Conservation (phyloP, 257 asterid genomes). For the Solanum piurae region DNA sequence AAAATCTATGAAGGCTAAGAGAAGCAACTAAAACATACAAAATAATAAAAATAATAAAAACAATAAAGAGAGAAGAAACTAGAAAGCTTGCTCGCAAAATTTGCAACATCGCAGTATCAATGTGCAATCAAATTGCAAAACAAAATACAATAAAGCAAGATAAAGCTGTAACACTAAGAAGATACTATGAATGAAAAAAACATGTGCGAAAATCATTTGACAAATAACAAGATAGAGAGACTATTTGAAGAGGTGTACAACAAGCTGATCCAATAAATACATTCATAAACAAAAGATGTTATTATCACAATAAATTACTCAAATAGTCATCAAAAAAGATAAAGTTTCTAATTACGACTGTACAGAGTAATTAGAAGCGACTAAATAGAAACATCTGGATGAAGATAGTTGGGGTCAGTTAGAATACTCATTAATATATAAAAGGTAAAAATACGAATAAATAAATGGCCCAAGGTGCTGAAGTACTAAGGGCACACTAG, state of each 20-base stretch:
- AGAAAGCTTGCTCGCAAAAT: neutral
- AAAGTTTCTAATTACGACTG: neutral
- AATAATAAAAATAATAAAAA: neutral
- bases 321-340: neutral
- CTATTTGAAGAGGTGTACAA: neutral
- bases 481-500: neutral
- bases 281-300: neutral
- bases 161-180: neutral
- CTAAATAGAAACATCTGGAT: neutral
- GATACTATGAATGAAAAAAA: neutral
- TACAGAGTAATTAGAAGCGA: neutral
- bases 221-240: neutral
- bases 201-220: neutral
- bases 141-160: neutral
- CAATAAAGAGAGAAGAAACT: neutral
- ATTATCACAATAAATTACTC: neutral
- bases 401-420: neutral
- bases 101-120: neutral
- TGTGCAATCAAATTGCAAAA: neutral
- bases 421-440: neutral
- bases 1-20: neutral
- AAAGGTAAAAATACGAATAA: neutral
- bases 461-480: neutral
- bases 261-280: neutral
- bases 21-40: neutral